Evolutionary conservation across 2,329 filamentous ascomycete genomes (phyloP).

Genomic region (Sarocladium kiliense): DNA sequence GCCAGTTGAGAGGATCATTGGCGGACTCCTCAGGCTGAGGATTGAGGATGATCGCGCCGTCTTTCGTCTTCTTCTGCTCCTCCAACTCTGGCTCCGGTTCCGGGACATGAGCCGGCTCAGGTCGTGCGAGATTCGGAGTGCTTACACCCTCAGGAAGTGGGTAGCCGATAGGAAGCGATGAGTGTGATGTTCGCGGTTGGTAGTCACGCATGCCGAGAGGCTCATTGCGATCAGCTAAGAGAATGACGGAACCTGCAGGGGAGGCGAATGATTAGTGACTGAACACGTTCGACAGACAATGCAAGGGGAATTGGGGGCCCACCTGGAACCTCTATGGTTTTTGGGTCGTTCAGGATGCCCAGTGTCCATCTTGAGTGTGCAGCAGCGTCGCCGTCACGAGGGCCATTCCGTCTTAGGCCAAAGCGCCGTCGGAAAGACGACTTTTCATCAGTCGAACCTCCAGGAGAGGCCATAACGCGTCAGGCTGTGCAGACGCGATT

Average conservation of each 20-base stretch:
- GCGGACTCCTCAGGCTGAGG: conserved; percentile 86
- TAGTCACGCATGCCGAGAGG: conserved; percentile 54
- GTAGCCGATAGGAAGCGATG: conserved; percentile 47
- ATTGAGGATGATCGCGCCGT: conserved; percentile 81
- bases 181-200: conserved; percentile 52
- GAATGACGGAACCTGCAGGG: conserved; percentile 48
- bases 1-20: conserved; percentile 94
- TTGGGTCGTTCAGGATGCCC: conserved; percentile 76
- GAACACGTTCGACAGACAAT: background rate
- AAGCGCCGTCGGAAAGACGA: conserved; percentile 1
- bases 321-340: conserved; percentile 87
- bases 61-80: conserved; percentile 68
- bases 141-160: conserved; percentile 1
- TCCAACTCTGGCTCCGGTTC: conserved; percentile 21
- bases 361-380: conserved; percentile 50
- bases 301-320: conserved; percentile 20
- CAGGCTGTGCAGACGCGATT: background rate
- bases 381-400: conserved; percentile 6
- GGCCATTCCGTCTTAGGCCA: conserved; percentile 13
- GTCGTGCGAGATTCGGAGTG: background rate
- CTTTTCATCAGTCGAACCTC: background rate
- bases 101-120: background rate
- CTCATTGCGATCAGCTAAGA: conserved; percentile 51
- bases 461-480: conserved; percentile 1
- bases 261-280: background rate